These are phyloP conservation scores for Lachnellula arida DNA, from an alignment of 2,329 filamentous ascomycete genomes.

Conservation along the genomic window DNA sequence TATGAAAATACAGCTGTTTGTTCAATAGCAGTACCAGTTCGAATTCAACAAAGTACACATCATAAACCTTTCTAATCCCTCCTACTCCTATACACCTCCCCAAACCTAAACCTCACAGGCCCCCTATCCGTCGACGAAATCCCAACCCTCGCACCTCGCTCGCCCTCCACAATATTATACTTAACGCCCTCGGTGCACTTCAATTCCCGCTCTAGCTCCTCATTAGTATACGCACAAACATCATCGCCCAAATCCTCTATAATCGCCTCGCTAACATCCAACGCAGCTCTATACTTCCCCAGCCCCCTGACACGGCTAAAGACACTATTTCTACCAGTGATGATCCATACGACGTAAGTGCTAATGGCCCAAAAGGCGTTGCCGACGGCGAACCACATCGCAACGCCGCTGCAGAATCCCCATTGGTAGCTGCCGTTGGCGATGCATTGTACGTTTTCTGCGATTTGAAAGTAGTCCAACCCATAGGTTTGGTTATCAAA, in stretches of 20 bases:
- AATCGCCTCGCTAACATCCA: slow-evolving; percentile 2
- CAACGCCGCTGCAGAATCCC: neutral
- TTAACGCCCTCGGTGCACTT: neutral
- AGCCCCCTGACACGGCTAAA: neutral
- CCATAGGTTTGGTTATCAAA: neutral
- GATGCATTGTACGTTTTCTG: neutral
- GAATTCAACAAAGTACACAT: too few relatives aligned
- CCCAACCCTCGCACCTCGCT: neutral
- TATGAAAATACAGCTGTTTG: too few relatives aligned
- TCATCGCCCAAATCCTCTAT: neutral
- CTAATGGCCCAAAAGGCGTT: neutral
- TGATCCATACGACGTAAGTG: neutral
- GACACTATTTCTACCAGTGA: neutral
- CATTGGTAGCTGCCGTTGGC: neutral
- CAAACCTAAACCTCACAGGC: neutral
- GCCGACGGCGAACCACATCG: neutral
- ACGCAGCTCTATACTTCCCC: slow-evolving; percentile 2
- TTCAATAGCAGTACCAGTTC: too few relatives aligned
- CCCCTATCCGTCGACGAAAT: neutral
- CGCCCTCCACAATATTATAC: neutral
- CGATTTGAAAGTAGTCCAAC: neutral
- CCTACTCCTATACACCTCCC: slow-evolving; percentile 10
- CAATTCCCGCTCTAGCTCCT: slow-evolving; percentile 1
- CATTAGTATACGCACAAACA: slow-evolving; percentile 2
- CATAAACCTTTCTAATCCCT: too few relatives aligned